A percentile compares a stretch with the other conserved stretches of the same genome.
Evolutionary conservation across 2,329 filamentous ascomycete genomes (phyloP).

Genomic region (Chalara sp.): DNA sequence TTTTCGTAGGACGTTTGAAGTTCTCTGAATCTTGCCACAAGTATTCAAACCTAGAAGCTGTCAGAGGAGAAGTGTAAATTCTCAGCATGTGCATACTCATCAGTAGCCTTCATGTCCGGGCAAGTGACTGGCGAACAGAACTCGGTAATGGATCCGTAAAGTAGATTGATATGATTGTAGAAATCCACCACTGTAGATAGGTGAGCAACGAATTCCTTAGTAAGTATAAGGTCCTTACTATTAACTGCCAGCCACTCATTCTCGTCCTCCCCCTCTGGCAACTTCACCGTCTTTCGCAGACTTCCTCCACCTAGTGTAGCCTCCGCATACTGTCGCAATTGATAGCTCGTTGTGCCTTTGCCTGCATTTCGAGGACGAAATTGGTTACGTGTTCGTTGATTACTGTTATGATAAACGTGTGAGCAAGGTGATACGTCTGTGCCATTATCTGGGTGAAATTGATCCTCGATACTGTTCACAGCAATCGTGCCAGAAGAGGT

Average conservation of each 20-base stretch:
- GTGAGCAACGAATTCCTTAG: constrained; percentile 19
- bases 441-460: constrained; percentile 34
- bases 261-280: constrained; percentile 94
- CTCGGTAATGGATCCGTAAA: constrained; percentile 97
- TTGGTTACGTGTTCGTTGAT: constrained; percentile 80
- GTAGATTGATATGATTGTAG: constrained; percentile 99
- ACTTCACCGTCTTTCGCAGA: constrained; percentile 89
- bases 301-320: constrained; percentile 93
- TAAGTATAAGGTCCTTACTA: constrained; percentile 46
- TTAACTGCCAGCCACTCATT: constrained; percentile 99
- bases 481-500: constrained; percentile 21
- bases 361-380: constrained; percentile 82
- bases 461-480: constrained; percentile 12
- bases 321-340: constrained; percentile 95
- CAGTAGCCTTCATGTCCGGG: constrained; percentile 99
- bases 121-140: constrained; percentile 97
- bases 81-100: constrained; percentile 59
- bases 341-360: constrained; percentile 86
- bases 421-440: constrained; percentile 28
- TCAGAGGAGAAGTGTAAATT: background rate
- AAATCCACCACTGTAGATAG: constrained; percentile 83
- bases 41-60: constrained; percentile 73
- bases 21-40: constrained; percentile 95
- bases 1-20: constrained; percentile 95
- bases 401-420: constrained; percentile 45